Base-by-base conservation (phyloP, 192 early-diverging fungal species). In the Podila verticillata region DNA sequence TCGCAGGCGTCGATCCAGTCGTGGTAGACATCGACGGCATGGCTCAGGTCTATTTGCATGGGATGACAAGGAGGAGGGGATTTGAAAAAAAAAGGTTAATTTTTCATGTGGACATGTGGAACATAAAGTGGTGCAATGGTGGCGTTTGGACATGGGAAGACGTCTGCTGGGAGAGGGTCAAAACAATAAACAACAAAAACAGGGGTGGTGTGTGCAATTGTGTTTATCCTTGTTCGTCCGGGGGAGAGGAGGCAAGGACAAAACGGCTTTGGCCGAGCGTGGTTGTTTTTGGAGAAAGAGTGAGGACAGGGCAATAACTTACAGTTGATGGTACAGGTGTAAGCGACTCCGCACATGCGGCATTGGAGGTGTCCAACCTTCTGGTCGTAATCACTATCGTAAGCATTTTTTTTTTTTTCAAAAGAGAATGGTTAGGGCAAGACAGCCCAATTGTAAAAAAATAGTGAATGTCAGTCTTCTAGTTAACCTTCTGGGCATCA, bases 1-100 rank as follows among this genome's bases (percentile, higher is more conserved):
- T 95, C 94, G 68, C 89, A 91, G 1, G 92, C 89, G 83, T 98
- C 97, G 31, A 98, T 87, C 96, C 96, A 98, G 36, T 92, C 93
- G 31, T 87, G 87, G 65, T 98, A 98, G 12, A 98, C 94, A 81
- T 98, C 97, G 17, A 96, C 90, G 7, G 95, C 87, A 48, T 93
- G 92, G 63, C 87, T 88, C 12, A 98, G 83, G 48, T 85, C 91
- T 91, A 70, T 48, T 64, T 39, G 34, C 32, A 24, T 12, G 26
- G 5, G 17, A 30, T 19, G 22, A 7, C 8, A 64, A 22, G 47
- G 13, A 28, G 35, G 32, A 35, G n/a, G 47, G 28, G 19, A 22
- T 8, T 1, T 22, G 49, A 5, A 26, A 15, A 63, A n/a, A 13
- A 56, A 29, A 56, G 58, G 26, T 57, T 31, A 22, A 26, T 35